Evolutionary conservation across 345 rosid genomes (phyloP), one percentile per base, ranked within the genome.

Genomic region (Lenwebbia sp.): DNA sequence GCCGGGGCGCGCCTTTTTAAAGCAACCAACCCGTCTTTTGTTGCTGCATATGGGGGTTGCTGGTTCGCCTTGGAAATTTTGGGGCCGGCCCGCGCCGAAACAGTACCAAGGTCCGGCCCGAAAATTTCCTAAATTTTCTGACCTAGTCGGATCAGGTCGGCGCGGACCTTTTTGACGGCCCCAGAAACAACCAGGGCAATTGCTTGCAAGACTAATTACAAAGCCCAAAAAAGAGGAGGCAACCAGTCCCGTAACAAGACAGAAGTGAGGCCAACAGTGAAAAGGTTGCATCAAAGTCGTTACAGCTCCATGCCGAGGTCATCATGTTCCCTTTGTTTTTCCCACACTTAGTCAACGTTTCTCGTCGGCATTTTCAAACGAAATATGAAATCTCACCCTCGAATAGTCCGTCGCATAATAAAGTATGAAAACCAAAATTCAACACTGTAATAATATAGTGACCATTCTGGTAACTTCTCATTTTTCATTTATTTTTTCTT

Each of bases 291-390:
- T 15, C 76, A 19, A 30, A 30, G 17, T 3, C 6, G 76, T 33
- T 14, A 28, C 75, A 14, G 21, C 5, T 6, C 10, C 40, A 3
- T 28, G 40, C 22, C 30, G 11, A 7, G 11, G 37, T 6, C 74
- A 60, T 28, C 74, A 6, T 28, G 37, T 60, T 58, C 7, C 75
- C 75, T 0, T 7, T 30, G 41, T 37, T 65, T 30, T 62, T 10
- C 23, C 76, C 76, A 7, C 74, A 6, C 40, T 30, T 7, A 13
- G 6, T 65, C 41, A 4, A 65, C 76, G 17, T 30, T 33, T 4
- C 22, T 7, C 0, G 23, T 30, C 10, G 0, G 12, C 44, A 17
- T 30, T 65, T 33, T 33, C n/a, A 8, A 10, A 19, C 0, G 0
- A 65, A 0, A 7, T 2, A 30, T 17, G 11, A 30, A 30, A 65